Evolutionary conservation across 768 basidiomycete genomes (phyloP), one percentile per base, ranked within the genome.

Genomic region (Cubamyces sp.): DNA sequence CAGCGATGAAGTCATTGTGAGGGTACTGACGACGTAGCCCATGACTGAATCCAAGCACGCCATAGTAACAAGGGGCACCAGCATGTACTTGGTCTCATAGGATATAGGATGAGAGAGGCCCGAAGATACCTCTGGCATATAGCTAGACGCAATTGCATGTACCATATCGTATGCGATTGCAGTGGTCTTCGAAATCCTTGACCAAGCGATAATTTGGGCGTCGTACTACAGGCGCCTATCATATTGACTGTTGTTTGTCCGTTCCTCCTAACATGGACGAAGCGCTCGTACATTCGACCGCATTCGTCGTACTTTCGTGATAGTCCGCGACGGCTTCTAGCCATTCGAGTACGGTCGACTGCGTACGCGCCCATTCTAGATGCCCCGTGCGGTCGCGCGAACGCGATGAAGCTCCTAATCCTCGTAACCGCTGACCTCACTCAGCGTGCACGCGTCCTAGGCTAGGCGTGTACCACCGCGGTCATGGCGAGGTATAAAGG

Each of bases 381-480:
- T 18, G 3, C 39, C 12, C 47, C 2, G 3, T 8, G 23, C 26
- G 5, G 12, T 37, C 26, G 12, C 21, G 34, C 3, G 48, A 51
- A 16, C 48, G 57, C 4, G 16, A 51, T 59, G 19, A 15, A 43
- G 28, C 57, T 43, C 57, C 23, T 51, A 45, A 40, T 30, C 39
- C 40, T 59, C 49, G 57, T 59, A 59, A 59, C 57, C 40, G 5
- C 49, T 59, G 57, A 59, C 57, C 49, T 59, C 57, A 59, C 52
- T 16, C 40, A 34, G 34, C 1, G 3, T 4, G 21, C 46, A 41
- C 26, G 34, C 18, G 25, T 30, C 25, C 39, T 23, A 47, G 25
- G 41, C 25, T 28, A 43, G 41, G 48, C 46, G 26, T 26, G 21
- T 19, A 39, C 7, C 18, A 18, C 34, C 11, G n/a, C 21, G 48